Conservation (phyloP, 106 monocot species). For the Acorus gramineus region DNA sequence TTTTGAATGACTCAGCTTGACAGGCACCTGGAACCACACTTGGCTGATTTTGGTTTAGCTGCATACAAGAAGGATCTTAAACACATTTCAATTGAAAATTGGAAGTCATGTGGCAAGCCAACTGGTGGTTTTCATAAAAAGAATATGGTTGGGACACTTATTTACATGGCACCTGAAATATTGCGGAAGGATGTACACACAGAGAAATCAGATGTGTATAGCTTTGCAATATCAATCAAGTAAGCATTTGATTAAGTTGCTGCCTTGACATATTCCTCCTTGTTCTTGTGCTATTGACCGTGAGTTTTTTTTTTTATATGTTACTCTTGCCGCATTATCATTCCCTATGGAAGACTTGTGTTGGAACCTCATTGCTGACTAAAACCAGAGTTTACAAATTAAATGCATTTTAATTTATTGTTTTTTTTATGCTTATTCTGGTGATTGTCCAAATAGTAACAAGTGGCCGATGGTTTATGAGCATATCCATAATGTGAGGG, state of each 20-base stretch:
- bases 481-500: too few relatives aligned
- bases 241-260: conserved; percentile 18
- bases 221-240: conserved; percentile 90
- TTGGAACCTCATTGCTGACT: too few relatives aligned
- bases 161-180: conserved; percentile 99
- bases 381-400: too few relatives aligned
- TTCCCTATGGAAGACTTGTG: too few relatives aligned
- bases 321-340: too few relatives aligned
- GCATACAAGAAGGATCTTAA: conserved; percentile 67
- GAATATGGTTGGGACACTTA: conserved; percentile 96
- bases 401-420: too few relatives aligned
- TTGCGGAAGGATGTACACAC: conserved; percentile 78
- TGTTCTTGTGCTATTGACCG: too few relatives aligned
- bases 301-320: too few relatives aligned
- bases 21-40: conserved; percentile 41
- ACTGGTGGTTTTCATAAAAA: conserved; percentile 98
- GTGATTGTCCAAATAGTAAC: too few relatives aligned
- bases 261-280: too few relatives aligned
- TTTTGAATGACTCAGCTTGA: conserved; percentile 48
- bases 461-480: too few relatives aligned
- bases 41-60: conserved; percentile 97
- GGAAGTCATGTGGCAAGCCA: conserved; percentile 91
- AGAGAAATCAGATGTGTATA: conserved; percentile 96
- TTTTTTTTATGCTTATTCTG: too few relatives aligned
- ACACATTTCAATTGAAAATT: conserved; percentile 49